Base-by-base conservation (phyloP, 2,329 filamentous ascomycete species). In the Botryosphaeria dothidea region DNA sequence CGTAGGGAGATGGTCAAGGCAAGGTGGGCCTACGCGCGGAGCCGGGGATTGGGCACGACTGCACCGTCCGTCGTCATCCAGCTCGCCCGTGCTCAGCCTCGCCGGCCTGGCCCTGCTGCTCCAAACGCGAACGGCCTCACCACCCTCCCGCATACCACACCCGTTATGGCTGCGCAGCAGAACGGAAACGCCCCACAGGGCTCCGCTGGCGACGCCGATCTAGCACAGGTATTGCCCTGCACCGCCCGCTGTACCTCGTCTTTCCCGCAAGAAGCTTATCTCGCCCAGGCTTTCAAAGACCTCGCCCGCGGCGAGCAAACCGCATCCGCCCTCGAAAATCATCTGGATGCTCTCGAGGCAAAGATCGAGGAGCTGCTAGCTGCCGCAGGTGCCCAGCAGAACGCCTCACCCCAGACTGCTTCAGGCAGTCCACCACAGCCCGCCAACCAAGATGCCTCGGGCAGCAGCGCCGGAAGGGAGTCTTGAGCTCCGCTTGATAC, bases 281-380 rank as follows among this genome's bases (percentile, higher is more conserved):
- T 36, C 46, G 36, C 23, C 15, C 69, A 84, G 82, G 81, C 82
- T 38, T 81, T 83, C 71, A 78, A 83, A 69, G 81, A 83, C 66
- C 77, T 84, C 36, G 78, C 80, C 36, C 84, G 82, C 66, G 85
- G 85, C 70, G 85, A 88, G 74, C 78, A 78, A 66, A 83, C 85
- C 34, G 85, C 85, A 5, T 76, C 82, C 29, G 83, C 81, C 21
- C 73, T 88, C 31, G 85, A 88, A 71, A 80, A 79, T 66, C 82
- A 86, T 68, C 79, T 88, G 34, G 80, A 79, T 65, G 77, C 77
- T 25, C 78, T 88, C 62, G 85, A 88, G 71, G 79, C 77, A 63
- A 84, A 83, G 73, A 86, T 88, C 54, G 82, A 85, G 67, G 79
- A 81, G 49, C 71, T 86, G 4, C 74, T 86, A 19, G 82, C 80